Evolutionary conservation across 768 basidiomycete genomes (phyloP).

Genomic region (Wakefieldia striispora): DNA sequence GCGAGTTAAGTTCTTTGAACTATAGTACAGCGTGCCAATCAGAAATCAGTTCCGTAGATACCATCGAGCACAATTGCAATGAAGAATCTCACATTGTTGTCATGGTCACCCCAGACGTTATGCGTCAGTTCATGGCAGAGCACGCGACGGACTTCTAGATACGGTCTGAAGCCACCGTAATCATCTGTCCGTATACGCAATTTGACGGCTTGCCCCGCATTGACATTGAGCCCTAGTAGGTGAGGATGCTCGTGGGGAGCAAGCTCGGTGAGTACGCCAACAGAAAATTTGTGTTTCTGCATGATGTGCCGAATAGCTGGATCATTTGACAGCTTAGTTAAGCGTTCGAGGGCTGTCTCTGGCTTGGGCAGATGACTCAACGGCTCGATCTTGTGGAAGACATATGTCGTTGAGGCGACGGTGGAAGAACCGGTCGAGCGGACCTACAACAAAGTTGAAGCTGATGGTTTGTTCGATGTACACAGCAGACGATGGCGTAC

Average conservation of each 20-base stretch:
- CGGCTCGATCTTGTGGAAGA: slow-evolving; percentile 64
- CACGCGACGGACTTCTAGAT: slow-evolving; percentile 61
- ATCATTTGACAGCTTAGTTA: slow-evolving; percentile 63
- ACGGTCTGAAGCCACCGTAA: slow-evolving; percentile 71
- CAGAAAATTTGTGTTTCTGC: slow-evolving; percentile 64
- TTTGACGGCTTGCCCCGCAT: slow-evolving; percentile 61
- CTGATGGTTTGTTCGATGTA: neutral
- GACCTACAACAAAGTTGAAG: slow-evolving; percentile 36
- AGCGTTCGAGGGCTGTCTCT: slow-evolving; percentile 48
- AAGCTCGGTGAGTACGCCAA: slow-evolving; percentile 71
- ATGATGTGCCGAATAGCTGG: slow-evolving; percentile 70
- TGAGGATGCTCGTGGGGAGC: slow-evolving; percentile 75
- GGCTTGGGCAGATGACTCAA: slow-evolving; percentile 66
- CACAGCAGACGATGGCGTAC: slow-evolving; percentile 29
- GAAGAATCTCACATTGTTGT: slow-evolving; percentile 56
- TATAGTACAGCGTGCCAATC: slow-evolving; percentile 22
- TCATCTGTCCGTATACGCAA: slow-evolving; percentile 65
- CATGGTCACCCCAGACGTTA: slow-evolving; percentile 72
- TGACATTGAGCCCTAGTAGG: slow-evolving; percentile 67
- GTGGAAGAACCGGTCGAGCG: slow-evolving; percentile 51
- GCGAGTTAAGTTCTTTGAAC: slow-evolving; percentile 78
- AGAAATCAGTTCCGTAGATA: neutral
- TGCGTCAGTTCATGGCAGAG: slow-evolving; percentile 78
- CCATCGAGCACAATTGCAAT: neutral
- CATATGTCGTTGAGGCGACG: slow-evolving; percentile 43